A percentile compares a stretch with the other conserved stretches of the same genome.
Conservation (phyloP, 2,329 filamentous ascomycete species). For the Xylariaceae sp. region DNA sequence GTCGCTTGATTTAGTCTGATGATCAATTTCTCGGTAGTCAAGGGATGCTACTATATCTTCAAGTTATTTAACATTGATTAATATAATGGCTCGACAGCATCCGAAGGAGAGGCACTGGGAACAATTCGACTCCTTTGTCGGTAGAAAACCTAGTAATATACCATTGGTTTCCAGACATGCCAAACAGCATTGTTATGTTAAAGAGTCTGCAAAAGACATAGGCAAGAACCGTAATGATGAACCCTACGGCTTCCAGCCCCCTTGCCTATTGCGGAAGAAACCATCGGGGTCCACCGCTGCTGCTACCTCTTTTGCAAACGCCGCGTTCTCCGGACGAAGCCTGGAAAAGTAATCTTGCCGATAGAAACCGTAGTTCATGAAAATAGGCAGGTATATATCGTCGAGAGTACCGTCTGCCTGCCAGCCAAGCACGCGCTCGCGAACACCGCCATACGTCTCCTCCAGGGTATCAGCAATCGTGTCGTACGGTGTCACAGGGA, state of each 20-base stretch:
- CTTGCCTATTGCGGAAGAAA: slow-evolving; percentile 43
- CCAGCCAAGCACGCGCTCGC: slow-evolving; percentile 36
- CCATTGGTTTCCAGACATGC: too few species aligned
- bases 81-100: too few species aligned
- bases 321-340: slow-evolving; percentile 39
- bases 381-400: slow-evolving; percentile 43
- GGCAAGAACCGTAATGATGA: neutral
- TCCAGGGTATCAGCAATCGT: slow-evolving; percentile 39
- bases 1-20: too few species aligned
- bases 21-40: too few species aligned
- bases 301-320: slow-evolving; percentile 40
- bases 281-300: slow-evolving; percentile 41
- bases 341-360: slow-evolving; percentile 46
- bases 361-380: slow-evolving; percentile 48
- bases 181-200: too few species aligned
- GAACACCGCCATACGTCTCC: slow-evolving; percentile 40
- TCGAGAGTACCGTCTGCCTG: slow-evolving; percentile 39
- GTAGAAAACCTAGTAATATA: too few species aligned
- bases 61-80: too few species aligned
- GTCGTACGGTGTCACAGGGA: slow-evolving; percentile 33
- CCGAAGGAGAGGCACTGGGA: too few species aligned
- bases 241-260: slow-evolving; percentile 39
- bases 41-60: too few species aligned
- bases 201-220: too few species aligned
- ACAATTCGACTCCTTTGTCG: too few species aligned